Evolutionary conservation across 306 rosid species (phyloP).

Genomic region (Citrullus amarus): DNA sequence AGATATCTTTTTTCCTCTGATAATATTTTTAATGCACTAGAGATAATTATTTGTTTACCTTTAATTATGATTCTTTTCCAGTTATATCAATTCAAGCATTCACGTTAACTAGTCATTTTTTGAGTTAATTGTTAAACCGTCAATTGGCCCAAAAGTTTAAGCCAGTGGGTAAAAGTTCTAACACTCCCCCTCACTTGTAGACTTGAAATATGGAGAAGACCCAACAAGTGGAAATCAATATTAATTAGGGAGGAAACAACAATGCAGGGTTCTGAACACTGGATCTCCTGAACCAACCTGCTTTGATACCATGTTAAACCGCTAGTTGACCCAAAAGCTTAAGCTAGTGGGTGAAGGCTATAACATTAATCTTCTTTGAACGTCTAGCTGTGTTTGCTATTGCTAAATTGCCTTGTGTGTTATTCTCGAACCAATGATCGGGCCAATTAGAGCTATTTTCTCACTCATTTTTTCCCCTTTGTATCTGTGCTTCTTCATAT

Average conservation of each 20-base stretch:
- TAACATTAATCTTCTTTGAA: neutral
- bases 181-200: too few species aligned
- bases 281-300: too few species aligned
- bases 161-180: too few species aligned
- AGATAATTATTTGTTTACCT: neutral
- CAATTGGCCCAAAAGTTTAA: too few species aligned
- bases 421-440: neutral
- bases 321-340: too few species aligned
- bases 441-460: neutral
- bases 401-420: neutral
- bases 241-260: too few species aligned
- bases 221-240: too few species aligned
- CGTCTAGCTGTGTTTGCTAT: neutral
- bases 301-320: too few species aligned
- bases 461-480: neutral
- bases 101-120: neutral
- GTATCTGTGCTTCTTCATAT: too few species aligned
- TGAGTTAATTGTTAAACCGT: neutral
- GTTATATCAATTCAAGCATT: neutral
- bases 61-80: neutral
- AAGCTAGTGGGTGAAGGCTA: too few species aligned
- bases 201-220: too few species aligned
- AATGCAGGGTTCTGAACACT: too few species aligned
- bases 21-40: neutral
- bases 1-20: neutral